Base-by-base conservation (phyloP, 805 yeast genomes). In the Sugiyamaella boreocaroliniensis region DNA sequence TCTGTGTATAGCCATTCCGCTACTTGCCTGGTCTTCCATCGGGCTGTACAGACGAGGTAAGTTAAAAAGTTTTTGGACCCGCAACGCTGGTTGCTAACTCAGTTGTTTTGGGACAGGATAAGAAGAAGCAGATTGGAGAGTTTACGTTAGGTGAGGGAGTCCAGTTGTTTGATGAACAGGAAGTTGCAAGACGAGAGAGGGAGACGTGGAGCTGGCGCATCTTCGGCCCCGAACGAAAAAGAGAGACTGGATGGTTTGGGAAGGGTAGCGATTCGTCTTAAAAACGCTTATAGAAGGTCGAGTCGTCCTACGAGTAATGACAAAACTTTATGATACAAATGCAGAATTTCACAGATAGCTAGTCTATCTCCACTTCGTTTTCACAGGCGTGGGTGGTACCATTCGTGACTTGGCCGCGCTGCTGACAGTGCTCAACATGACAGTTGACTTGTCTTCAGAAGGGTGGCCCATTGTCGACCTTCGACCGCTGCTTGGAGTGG, bases 41-140 rank as follows among this genome's bases (percentile, higher is more conserved):
- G 67, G 60, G 2, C 55, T 67, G 2, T 67, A 64, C 49, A 61
- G 60, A 18, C 56, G 70, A 50, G 49, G 58, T 54, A 40, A 19
- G 57, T 50, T 5, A 34, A 5, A 18, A 37, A 40, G n/a, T 34
- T 32, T 7, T n/a, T 45, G 4, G 61, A 64, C 9, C 34, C 14
- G 6, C 43, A 29, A 10, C 10, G 32, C 7, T 29, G 10, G 32
- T 29, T 51, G 26, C 19, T 45, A 29, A 45, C 19, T 11, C 14
- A 50, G 68, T 71, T 45, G 64, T 72, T 37, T 61, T 68, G 11
- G 77, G 78, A 4, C 70, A 71, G 15, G 77, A 74, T 46, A 65
- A 77, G 54, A 68, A 70, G 32, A 66, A 68, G 2, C 81, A 77
- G 58, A 63, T 70, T 43, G 82, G 82, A 10, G 78, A 72, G 44